Percentiles rank a stretch among this genome's conserved stretches.
Conservation (phyloP, 1,284 basidiomycete genomes). For the Rhodotorula sp. region DNA sequence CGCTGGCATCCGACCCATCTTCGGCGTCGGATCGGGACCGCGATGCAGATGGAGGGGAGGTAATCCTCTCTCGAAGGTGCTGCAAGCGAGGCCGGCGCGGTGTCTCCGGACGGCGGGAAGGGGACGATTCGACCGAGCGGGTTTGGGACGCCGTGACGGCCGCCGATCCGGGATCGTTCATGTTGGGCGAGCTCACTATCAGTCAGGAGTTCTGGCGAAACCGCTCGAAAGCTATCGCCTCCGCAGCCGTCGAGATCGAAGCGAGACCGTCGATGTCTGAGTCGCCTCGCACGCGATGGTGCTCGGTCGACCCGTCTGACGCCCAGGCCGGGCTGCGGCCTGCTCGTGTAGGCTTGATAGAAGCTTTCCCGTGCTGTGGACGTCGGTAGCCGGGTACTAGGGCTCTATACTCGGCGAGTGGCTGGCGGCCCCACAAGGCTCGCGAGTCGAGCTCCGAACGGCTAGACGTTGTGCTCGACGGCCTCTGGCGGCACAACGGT, state of each 20-base stretch:
- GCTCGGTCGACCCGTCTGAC: not conserved
- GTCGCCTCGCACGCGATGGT: too few species aligned
- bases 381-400: not conserved
- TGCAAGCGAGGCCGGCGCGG: not conserved
- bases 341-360: not conserved
- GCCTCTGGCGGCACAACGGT: too few species aligned
- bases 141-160: not conserved
- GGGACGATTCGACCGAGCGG: not conserved
- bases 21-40: not conserved
- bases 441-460: not conserved
- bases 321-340: too few species aligned
- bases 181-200: too few species aligned
- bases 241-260: too few species aligned
- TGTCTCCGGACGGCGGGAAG: not conserved
- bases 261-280: too few species aligned
- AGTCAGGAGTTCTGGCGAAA: not conserved
- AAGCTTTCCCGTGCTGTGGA: accelerated
- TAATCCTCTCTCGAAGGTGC: not conserved
- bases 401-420: not conserved
- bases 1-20: not conserved
- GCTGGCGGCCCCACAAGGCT: slow-evolving; percentile 1
- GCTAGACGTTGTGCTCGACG: too few species aligned
- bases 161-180: not conserved
- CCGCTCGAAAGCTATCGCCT: too few species aligned
- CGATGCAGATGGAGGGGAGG: not conserved